phyloP scores from a whole-genome alignment of 441 rosid genomes.

The Theobroma grandiflorum region DNA sequence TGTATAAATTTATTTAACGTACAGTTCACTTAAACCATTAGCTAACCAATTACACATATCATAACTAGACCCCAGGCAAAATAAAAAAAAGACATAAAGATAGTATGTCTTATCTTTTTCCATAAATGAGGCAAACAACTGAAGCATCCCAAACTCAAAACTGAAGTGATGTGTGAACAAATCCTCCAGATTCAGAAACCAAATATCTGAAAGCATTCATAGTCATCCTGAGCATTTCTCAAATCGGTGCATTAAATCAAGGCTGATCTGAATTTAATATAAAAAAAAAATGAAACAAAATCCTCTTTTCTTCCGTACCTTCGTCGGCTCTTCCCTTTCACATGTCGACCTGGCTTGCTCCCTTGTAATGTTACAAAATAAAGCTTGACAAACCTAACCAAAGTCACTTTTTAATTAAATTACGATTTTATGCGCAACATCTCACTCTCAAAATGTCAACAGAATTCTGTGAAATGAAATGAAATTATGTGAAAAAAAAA shows the following conservation, averaged over 20 bases:
- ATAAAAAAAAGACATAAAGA: not conserved
- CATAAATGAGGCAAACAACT: not conserved
- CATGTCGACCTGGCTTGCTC: constrained; percentile 28
- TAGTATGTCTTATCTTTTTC: not conserved
- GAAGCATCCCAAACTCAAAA: not conserved
- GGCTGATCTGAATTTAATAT: not conserved
- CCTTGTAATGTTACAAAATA: constrained; percentile 9
- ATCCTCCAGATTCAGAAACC: not conserved
- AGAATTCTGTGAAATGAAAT: not conserved
- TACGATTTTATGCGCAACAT: not conserved
- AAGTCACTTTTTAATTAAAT: too few relatives aligned
- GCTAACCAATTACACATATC: not conserved
- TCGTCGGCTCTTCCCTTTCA: constrained; percentile 1
- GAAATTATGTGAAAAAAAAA: not conserved
- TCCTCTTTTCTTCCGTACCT: constrained; percentile 18
- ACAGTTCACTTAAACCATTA: not conserved
- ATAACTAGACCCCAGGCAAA: not conserved
- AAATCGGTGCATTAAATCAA: not conserved
- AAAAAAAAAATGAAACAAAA: not conserved
- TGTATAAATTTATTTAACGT: too few relatives aligned
- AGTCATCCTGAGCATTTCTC: not conserved
- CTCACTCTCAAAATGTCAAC: not conserved
- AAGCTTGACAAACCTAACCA: constrained; percentile 13
- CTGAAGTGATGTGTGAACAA: not conserved
- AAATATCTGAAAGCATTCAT: not conserved